These are phyloP conservation scores for Phaeosphaeriaceae sp. DNA, from an alignment of 2,329 filamentous ascomycete species.

Conservation along the genomic window DNA sequence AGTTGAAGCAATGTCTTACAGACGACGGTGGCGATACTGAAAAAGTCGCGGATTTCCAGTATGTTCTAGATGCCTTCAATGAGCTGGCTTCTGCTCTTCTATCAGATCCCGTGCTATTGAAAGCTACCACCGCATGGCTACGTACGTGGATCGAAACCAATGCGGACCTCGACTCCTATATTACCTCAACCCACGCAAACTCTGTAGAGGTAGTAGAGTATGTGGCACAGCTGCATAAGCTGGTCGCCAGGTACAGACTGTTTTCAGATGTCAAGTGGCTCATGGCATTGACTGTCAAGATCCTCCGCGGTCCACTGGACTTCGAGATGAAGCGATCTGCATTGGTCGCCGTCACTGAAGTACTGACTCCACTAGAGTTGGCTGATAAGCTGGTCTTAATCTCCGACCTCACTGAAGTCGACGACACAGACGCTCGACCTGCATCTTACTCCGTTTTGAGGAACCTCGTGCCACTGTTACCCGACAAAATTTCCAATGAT, in stretches of 20 bases:
- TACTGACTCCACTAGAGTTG: slow-evolving; percentile 18
- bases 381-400: slow-evolving; percentile 33
- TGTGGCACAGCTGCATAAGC: slow-evolving; percentile 27
- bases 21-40: slow-evolving; percentile 13
- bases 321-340: slow-evolving; percentile 16
- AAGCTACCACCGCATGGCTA: slow-evolving; percentile 24
- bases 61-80: slow-evolving; percentile 39
- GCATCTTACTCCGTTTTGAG: slow-evolving; percentile 34
- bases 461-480: slow-evolving; percentile 36
- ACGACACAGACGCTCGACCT: slow-evolving; percentile 11
- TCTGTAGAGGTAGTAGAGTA: slow-evolving; percentile 21
- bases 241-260: slow-evolving; percentile 33
- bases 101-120: slow-evolving; percentile 22
- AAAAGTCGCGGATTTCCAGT: slow-evolving; percentile 14
- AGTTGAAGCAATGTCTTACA: slow-evolving; percentile 29
- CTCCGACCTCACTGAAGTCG: slow-evolving; percentile 16
- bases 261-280: slow-evolving; percentile 31
- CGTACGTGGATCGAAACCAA: slow-evolving; percentile 31
- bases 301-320: slow-evolving; percentile 24
- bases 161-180: slow-evolving; percentile 27
- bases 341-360: slow-evolving; percentile 20
- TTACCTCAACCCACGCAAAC: slow-evolving; percentile 10
- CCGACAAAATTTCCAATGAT: slow-evolving; percentile 32
- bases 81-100: slow-evolving; percentile 29
- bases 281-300: slow-evolving; percentile 27